Conservation (phyloP, 2,329 filamentous ascomycete genomes). For the Penicillium sp. region DNA sequence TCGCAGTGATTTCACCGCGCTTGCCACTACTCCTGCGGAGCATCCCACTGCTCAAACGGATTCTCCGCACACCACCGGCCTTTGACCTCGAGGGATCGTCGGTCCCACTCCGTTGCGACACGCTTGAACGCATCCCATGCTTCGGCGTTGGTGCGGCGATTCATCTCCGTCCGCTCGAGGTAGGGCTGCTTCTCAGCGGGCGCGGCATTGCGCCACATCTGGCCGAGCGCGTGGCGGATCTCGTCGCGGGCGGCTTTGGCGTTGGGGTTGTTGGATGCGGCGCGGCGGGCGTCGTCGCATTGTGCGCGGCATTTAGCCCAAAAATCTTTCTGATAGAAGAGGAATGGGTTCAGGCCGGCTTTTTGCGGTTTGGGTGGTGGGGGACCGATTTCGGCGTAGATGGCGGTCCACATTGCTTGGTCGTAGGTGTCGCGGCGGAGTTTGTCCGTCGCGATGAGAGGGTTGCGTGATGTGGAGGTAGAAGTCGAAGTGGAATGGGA, state of each 20-base stretch:
- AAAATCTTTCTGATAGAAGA: conserved; percentile 78
- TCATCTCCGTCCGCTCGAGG: conserved; percentile 67
- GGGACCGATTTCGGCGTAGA: conserved; percentile 65
- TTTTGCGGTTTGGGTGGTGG: conserved; percentile 70
- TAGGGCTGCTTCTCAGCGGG: conserved; percentile 73
- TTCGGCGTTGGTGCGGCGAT: conserved; percentile 65
- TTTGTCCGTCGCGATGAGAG: too few relatives aligned
- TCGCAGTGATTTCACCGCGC: too few relatives aligned
- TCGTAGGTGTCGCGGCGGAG: conserved; percentile 53
- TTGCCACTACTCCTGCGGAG: too few relatives aligned
- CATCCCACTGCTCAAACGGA: conserved; percentile 38
- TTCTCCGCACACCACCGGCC: conserved; percentile 41
- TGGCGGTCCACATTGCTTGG: conserved; percentile 55
- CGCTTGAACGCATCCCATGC: conserved; percentile 69
- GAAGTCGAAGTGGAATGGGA: conserved; percentile 42
- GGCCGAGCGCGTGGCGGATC: conserved; percentile 78
- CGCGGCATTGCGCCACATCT: conserved; percentile 81
- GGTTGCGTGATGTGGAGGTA: too few relatives aligned
- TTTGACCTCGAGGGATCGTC: conserved; percentile 38
- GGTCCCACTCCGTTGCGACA: conserved; percentile 55
- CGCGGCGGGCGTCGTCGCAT: conserved; percentile 66
- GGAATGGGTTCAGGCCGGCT: conserved; percentile 76
- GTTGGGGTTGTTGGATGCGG: conserved; percentile 62
- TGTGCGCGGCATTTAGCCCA: conserved; percentile 62
- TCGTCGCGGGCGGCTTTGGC: conserved; percentile 68